phyloP scores from a whole-genome alignment of 495 filamentous ascomycete genomes.

The Lophiostoma macrostomum region DNA sequence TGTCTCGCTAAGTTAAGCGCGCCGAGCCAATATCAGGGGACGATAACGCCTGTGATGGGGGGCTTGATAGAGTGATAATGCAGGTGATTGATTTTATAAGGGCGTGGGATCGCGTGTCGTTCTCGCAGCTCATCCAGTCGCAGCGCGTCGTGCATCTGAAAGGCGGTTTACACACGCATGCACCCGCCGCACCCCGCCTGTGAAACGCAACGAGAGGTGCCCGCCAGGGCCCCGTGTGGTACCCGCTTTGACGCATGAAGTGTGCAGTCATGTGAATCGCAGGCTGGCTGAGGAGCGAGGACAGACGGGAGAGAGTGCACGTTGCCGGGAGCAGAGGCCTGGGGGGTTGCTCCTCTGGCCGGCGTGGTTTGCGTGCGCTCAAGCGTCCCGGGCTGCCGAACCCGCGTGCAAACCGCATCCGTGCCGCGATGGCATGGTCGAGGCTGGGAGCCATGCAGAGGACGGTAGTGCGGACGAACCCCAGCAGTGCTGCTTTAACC shows the following conservation, averaged over 20 bases:
- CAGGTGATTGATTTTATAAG: slow-evolving; percentile 14
- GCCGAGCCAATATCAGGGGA: slow-evolving; percentile 16
- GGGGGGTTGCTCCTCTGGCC: too few species aligned
- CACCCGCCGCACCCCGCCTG: slow-evolving; percentile 9
- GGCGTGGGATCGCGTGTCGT: not conserved
- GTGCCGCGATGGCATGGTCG: too few species aligned
- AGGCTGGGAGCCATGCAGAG: too few species aligned
- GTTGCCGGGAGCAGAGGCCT: too few species aligned
- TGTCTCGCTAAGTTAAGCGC: slow-evolving; percentile 6
- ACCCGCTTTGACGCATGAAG: slow-evolving; percentile 8
- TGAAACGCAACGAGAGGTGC: not conserved
- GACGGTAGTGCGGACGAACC: too few species aligned
- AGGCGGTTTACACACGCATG: slow-evolving; percentile 3
- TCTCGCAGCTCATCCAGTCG: not conserved
- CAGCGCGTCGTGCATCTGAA: not conserved
- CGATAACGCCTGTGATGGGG: slow-evolving; percentile 16
- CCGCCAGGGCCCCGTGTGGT: not conserved
- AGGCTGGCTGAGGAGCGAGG: too few species aligned
- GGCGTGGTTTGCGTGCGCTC: not conserved
- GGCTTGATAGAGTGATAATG: slow-evolving; percentile 15
- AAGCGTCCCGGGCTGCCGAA: too few species aligned
- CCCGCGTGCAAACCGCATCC: too few species aligned
- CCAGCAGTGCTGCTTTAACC: slow-evolving; percentile 23
- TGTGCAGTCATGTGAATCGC: slow-evolving; percentile 15
- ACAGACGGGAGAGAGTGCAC: too few species aligned